phyloP scores from a whole-genome alignment of 1,284 basidiomycete genomes.

The Malassezia furfur region DNA sequence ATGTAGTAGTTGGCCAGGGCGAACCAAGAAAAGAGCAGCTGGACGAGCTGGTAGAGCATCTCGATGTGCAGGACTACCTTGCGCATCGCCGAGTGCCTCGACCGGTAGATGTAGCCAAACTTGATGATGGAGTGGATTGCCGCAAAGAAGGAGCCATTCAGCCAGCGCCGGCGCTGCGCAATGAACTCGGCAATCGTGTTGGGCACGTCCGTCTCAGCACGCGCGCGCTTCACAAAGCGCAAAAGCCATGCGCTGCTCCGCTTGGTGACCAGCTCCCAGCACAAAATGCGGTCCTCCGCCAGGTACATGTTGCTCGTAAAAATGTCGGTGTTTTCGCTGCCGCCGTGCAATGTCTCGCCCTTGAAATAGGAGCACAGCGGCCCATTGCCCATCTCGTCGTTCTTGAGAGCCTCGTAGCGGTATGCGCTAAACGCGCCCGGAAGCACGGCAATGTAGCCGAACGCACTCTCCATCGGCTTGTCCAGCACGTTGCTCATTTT shows the following conservation, averaged over 20 bases:
- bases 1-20: conserved; percentile 25
- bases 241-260: conserved; percentile 80
- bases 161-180: conserved; percentile 77
- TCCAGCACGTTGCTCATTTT: conserved; percentile 51
- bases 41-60: conserved; percentile 42
- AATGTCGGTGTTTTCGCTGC: conserved; percentile 70
- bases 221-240: conserved; percentile 88
- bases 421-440: conserved; percentile 49
- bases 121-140: conserved; percentile 46
- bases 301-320: conserved; percentile 64
- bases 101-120: conserved; percentile 46
- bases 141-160: conserved; percentile 74
- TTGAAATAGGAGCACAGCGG: conserved; percentile 94
- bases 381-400: conserved; percentile 72
- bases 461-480: conserved; percentile 45
- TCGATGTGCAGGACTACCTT: conserved; percentile 44
- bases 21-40: conserved; percentile 43
- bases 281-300: conserved; percentile 65
- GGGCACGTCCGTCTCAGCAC: conserved; percentile 90
- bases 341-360: conserved; percentile 77
- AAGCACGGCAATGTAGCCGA: conserved; percentile 44
- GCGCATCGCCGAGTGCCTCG: conserved; percentile 34
- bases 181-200: conserved; percentile 91
- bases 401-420: conserved; percentile 77
- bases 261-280: conserved; percentile 93